Evolutionary conservation across 2,329 filamentous ascomycete genomes (phyloP).

Genomic region (Aureobasidium sp.): DNA sequence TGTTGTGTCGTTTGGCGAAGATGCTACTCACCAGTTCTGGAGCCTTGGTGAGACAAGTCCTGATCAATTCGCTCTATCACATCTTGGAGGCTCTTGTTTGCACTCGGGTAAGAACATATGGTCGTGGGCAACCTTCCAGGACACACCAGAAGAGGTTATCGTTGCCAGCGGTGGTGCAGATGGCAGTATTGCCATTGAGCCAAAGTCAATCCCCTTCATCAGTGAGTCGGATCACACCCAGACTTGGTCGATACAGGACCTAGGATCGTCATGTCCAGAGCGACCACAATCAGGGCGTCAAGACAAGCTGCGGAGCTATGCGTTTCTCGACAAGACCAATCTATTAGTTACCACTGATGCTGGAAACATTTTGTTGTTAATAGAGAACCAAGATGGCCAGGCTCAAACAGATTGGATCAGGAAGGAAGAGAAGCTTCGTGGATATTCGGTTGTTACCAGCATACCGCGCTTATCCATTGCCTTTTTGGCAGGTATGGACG

Average conservation of each 20-base stretch:
- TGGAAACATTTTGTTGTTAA: conserved; percentile 47
- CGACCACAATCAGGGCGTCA: conserved; percentile 18
- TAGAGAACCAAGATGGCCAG: conserved; percentile 1
- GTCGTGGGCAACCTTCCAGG: conserved; percentile 47
- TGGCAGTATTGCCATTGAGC: conserved; percentile 44
- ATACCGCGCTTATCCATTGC: conserved; percentile 29
- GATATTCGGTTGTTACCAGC: conserved; percentile 40
- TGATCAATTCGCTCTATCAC: conserved; percentile 33
- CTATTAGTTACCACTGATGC: conserved; percentile 50
- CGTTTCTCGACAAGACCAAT: conserved; percentile 46
- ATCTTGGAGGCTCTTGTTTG: conserved; percentile 49
- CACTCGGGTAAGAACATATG: conserved; percentile 90
- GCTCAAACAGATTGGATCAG: conserved; percentile 24
- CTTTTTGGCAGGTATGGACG: conserved; percentile 39
- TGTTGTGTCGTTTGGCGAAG: conserved; percentile 76
- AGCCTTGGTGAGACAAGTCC: conserved; percentile 15
- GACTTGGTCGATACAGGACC: conserved; percentile 3
- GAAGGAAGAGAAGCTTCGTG: conserved; percentile 31
- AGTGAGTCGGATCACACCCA: background rate
- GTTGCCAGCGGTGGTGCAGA: conserved; percentile 75
- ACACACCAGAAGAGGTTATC: background rate
- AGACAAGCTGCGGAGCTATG: conserved; percentile 52
- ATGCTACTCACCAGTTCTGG: conserved; percentile 68
- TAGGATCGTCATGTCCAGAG: background rate
- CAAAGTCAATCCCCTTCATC: background rate